Evolutionary conservation across 495 filamentous ascomycete genomes (phyloP).

Genomic region (Penicillium cinerascens): DNA sequence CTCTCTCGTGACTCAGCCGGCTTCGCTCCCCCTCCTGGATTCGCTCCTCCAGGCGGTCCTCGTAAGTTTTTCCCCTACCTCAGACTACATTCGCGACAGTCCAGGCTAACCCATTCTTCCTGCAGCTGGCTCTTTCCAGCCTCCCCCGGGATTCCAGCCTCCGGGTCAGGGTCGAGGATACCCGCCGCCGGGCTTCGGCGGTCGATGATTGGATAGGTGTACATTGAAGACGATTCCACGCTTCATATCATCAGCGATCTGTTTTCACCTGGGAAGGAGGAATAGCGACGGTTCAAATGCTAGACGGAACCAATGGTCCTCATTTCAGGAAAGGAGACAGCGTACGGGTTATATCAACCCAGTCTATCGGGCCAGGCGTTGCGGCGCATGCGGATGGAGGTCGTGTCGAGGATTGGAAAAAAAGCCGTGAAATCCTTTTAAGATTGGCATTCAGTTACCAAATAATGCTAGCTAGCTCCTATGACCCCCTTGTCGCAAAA

Average conservation of each 20-base stretch:
- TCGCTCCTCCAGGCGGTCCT: conserved; percentile 55
- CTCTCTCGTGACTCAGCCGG: conserved; percentile 3
- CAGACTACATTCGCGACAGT: not conserved
- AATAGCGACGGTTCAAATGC: conserved; percentile 5
- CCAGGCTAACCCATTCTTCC: conserved; percentile 1
- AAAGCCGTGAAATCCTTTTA: conserved; percentile 25
- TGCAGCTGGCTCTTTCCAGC: conserved; percentile 59
- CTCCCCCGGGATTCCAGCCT: conserved; percentile 67
- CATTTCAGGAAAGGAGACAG: conserved; percentile 8
- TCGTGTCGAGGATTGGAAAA: conserved; percentile 30
- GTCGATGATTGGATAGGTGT: conserved; percentile 51
- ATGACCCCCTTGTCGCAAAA: conserved; percentile 15
- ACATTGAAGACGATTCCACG: conserved; percentile 20
- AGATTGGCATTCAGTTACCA: conserved; percentile 26
- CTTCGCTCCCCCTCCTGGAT: conserved; percentile 45
- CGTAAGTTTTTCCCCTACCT: conserved; percentile 44
- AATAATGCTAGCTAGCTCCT: conserved; percentile 36
- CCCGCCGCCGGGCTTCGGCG: conserved; percentile 72
- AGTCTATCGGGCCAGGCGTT: conserved; percentile 46
- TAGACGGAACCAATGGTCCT: conserved; percentile 4
- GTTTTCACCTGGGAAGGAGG: conserved; percentile 12
- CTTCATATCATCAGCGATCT: conserved; percentile 19
- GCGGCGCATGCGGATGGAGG: conserved; percentile 47
- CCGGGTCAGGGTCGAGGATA: conserved; percentile 64
- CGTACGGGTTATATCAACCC: conserved; percentile 24